Evolutionary conservation across 2,329 filamentous ascomycete genomes (phyloP), one percentile per base, ranked within the genome.

Genomic region (Penicillium sp.): DNA sequence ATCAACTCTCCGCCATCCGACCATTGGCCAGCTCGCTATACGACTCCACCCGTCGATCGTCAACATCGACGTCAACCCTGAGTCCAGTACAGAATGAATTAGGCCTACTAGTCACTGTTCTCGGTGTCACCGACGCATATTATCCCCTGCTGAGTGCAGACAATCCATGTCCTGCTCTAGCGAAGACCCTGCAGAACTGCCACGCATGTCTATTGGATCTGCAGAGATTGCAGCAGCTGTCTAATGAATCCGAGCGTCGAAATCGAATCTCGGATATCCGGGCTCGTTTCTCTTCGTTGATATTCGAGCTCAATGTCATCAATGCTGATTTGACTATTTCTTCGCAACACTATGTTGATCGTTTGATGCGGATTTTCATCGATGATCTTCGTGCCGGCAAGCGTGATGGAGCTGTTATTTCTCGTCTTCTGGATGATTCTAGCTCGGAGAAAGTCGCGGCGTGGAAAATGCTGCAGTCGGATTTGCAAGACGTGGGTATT

Each of bases 321-420:
- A 47, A 47, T 37, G 39, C 34, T 4, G 41, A 45, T 40, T 39
- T 45, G 44, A 42, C 41, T 34, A 49, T 47, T 40, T 43, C 39
- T 2, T 44, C 39, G 2, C 46, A 44, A 25, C 41, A 38, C 28
- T 34, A 35, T 29, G 40, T 49, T 13, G 40, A 42, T 32, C 35
- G 11, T 7, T 18, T 41, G 3, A 4, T 45, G 17, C 32, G 20
- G 12, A 25, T 26, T 7, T 38, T 45, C 27, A 31, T 42, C 13
- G 35, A 45, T 25, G 37, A 49, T 10, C 25, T 47, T 9, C 35
- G 16, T 15, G 35, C 35, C 4, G 43, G 35, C 7, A 39, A 41
- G 17, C 33, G 16, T 16, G 37, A 41, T 8, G 3, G n/a, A 1
- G 22, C 23, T 4, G 13, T 43, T 27, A 27, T 47, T 10, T 29